Evolutionary conservation across 805 yeast genomes (phyloP).

Genomic region (Yamadazyma philogaea): DNA sequence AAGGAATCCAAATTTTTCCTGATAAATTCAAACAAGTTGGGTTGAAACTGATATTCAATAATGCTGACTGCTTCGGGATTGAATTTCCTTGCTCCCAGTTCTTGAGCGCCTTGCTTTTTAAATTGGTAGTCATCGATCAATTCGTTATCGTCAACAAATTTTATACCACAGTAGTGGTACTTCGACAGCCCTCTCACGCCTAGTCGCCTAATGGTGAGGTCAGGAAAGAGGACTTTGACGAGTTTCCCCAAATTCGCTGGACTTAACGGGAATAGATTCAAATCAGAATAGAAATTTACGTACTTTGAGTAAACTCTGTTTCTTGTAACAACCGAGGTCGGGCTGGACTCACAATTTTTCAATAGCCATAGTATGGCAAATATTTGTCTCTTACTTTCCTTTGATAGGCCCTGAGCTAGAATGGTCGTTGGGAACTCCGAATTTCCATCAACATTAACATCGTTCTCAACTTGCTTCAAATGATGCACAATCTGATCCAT

Average conservation of each 20-base stretch:
- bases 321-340: constrained; percentile 42
- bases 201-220: constrained; percentile 67
- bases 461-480: constrained; percentile 42
- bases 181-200: constrained; percentile 82
- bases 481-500: constrained; percentile 43
- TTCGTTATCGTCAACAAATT: constrained; percentile 7
- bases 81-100: not conserved
- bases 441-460: not conserved
- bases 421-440: constrained; percentile 7
- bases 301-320: constrained; percentile 43
- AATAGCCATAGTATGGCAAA: constrained; percentile 82
- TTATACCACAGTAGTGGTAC: constrained; percentile 81
- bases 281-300: constrained; percentile 36
- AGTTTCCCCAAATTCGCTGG: constrained; percentile 80
- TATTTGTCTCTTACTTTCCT: constrained; percentile 66
- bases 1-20: constrained; percentile 16
- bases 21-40: constrained; percentile 26
- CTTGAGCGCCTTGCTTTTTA: constrained; percentile 3
- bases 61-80: constrained; percentile 14
- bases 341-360: constrained; percentile 55
- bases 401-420: constrained; percentile 14
- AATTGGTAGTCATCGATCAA: constrained; percentile 4
- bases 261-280: constrained; percentile 54
- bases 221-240: constrained; percentile 63
- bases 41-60: constrained; percentile 22